Conservation (phyloP, 345 rosid genomes). For the Noccaea caerulescens region DNA sequence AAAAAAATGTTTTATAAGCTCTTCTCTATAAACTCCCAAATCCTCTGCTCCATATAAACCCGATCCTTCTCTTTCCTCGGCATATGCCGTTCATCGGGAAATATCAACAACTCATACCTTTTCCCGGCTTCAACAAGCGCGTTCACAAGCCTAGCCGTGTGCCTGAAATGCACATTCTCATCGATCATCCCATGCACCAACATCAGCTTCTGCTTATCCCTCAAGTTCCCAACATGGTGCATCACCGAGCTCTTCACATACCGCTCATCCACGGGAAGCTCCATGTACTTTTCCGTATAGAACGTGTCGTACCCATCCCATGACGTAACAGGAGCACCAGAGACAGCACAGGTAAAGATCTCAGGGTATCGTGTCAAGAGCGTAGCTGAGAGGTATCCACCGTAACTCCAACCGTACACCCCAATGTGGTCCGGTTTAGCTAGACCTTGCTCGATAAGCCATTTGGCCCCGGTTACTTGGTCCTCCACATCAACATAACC, state of each 20-base stretch:
- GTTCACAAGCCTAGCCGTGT: conserved; percentile 86
- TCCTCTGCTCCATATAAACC: conserved; percentile 89
- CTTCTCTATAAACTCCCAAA: conserved; percentile 85
- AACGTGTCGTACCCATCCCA: conserved; percentile 98
- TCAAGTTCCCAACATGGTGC: conserved; percentile 67
- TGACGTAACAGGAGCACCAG: conserved; percentile 93
- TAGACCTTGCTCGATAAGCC: conserved; percentile 82
- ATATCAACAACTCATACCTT: conserved; percentile 73
- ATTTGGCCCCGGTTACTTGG: conserved; percentile 79
- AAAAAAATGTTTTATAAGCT: conserved; percentile 49
- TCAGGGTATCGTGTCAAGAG: conserved; percentile 67
- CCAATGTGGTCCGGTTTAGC: conserved; percentile 75
- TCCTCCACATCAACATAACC: conserved; percentile 78
- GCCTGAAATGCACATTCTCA: conserved; percentile 94
- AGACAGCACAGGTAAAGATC: conserved; percentile 68
- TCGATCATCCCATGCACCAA: conserved; percentile 95
- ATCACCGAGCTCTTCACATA: conserved; percentile 73
- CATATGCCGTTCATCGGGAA: conserved; percentile 93
- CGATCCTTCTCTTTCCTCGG: conserved; percentile 67
- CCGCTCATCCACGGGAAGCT: conserved; percentile 54
- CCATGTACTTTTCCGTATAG: conserved; percentile 97
- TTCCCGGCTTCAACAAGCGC: conserved; percentile 76
- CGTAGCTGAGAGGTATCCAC: conserved; percentile 92
- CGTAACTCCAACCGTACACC: conserved; percentile 89
- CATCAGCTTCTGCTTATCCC: conserved; percentile 59